Conservation (phyloP, 371 early-diverging fungal genomes). For the Mortierella sp. region DNA sequence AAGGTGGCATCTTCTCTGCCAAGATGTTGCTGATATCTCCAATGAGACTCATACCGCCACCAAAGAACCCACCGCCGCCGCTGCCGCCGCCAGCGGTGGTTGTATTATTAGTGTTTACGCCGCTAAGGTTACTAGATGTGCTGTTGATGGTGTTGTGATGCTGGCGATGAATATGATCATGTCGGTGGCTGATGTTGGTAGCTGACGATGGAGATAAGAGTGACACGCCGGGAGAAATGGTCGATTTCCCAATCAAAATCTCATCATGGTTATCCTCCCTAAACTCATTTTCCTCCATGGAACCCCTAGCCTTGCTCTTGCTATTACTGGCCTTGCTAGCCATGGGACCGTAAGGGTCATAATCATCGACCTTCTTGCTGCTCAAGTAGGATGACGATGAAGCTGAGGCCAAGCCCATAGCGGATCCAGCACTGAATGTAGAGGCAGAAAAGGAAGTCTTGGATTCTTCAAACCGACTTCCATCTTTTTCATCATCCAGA, state of each 20-base stretch:
- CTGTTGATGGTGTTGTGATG: neutral
- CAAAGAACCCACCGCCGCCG: neutral
- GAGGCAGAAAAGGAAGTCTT: neutral
- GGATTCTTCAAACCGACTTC: neutral
- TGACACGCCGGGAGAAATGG: slow-evolving; percentile 20
- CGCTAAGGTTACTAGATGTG: neutral
- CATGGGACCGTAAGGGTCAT: slow-evolving; percentile 42
- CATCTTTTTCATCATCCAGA: slow-evolving; percentile 21
- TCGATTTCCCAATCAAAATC: slow-evolving; percentile 18
- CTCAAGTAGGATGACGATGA: slow-evolving; percentile 24
- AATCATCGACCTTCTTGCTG: slow-evolving; percentile 34
- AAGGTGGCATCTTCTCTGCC: slow-evolving; percentile 21
- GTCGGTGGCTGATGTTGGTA: slow-evolving; percentile 40
- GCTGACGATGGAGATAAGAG: slow-evolving; percentile 24
- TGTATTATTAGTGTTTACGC: neutral
- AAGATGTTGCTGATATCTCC: slow-evolving; percentile 38
- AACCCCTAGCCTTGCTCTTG: slow-evolving; percentile 15
- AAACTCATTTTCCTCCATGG: slow-evolving; percentile 9
- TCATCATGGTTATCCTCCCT: slow-evolving; percentile 11
- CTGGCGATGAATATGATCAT: slow-evolving; percentile 28
- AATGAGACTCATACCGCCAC: slow-evolving; percentile 28
- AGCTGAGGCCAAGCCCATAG: neutral
- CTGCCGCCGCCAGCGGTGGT: neutral
- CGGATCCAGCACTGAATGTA: neutral
- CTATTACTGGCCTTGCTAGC: slow-evolving; percentile 6